A percentile compares a stretch with the other conserved stretches of the same genome.
Evolutionary conservation across 2,329 filamentous ascomycete genomes (phyloP).

Genomic region (Diaporthe citrichinensis): DNA sequence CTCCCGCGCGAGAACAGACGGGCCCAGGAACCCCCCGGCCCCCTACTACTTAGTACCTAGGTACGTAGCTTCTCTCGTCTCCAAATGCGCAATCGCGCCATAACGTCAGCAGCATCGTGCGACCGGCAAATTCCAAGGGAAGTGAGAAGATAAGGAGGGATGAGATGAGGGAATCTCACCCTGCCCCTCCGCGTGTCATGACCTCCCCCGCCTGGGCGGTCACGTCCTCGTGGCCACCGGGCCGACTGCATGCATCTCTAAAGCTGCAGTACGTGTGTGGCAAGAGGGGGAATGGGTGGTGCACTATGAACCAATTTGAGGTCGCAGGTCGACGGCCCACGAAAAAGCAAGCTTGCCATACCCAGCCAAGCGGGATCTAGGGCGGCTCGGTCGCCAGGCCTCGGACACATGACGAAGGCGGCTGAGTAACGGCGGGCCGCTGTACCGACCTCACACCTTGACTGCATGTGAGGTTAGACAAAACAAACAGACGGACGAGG

Average conservation of each 20-base stretch:
- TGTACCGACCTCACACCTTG: not conserved
- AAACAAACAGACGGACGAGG: not conserved
- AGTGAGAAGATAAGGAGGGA: not conserved
- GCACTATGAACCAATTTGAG: not conserved
- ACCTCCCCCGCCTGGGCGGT: not conserved
- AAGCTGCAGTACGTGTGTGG: not conserved
- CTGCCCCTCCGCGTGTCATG: constrained; percentile 4
- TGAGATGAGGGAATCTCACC: not conserved
- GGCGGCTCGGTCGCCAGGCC: not conserved
- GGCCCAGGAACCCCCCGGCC: not conserved
- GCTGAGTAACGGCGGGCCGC: constrained; percentile 3
- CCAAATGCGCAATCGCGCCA: constrained; percentile 1
- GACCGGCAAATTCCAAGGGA: not conserved
- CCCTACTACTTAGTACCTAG: not conserved
- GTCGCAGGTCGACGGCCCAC: not conserved
- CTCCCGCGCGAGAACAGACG: constrained; percentile 3
- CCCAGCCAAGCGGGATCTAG: not conserved
- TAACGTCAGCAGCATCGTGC: constrained; percentile 14
- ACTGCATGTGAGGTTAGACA: not conserved
- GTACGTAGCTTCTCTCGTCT: not conserved
- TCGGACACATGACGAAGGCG: constrained; percentile 9
- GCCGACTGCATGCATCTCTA: not conserved
- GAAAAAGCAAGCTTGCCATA: not conserved
- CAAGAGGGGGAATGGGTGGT: not conserved
- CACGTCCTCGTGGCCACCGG: not conserved